Evolutionary conservation across 768 basidiomycete species (phyloP).

Genomic region (Ramaria rubella): DNA sequence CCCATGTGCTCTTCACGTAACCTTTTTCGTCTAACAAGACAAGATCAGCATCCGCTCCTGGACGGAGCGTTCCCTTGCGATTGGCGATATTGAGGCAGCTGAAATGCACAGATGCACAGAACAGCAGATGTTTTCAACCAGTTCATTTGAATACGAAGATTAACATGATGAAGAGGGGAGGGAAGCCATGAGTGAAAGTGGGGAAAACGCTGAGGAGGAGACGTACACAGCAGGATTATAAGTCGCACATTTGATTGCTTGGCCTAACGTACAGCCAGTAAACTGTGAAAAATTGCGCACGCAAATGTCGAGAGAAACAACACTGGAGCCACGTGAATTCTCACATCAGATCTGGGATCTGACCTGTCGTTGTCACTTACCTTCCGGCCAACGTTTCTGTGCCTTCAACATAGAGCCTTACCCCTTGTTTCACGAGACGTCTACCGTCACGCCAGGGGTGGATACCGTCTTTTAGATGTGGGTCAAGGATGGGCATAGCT

Average conservation of each 20-base stretch:
- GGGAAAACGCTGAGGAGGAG: background rate
- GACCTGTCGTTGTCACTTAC: slow-evolving; percentile 32
- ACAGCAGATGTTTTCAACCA: background rate
- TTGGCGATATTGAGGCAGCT: slow-evolving; percentile 75
- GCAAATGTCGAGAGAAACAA: slow-evolving; percentile 77
- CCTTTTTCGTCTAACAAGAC: slow-evolving; percentile 58
- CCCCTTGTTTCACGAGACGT: slow-evolving; percentile 73
- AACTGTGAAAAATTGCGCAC: slow-evolving; percentile 80
- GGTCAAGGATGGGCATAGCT: slow-evolving; percentile 87
- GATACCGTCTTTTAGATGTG: slow-evolving; percentile 72
- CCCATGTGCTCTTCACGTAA: slow-evolving; percentile 71
- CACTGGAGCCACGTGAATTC: slow-evolving; percentile 43
- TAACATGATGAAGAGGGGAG: background rate
- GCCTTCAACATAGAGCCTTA: slow-evolving; percentile 74
- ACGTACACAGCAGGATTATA: slow-evolving; percentile 74
- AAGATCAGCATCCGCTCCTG: slow-evolving; percentile 85
- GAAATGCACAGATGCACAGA: background rate
- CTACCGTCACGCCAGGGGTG: slow-evolving; percentile 86
- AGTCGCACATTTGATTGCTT: slow-evolving; percentile 83
- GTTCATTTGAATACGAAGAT: background rate
- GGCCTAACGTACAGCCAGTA: slow-evolving; percentile 74
- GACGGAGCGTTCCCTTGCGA: slow-evolving; percentile 71
- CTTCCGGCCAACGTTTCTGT: slow-evolving; percentile 87
- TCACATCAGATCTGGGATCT: background rate
- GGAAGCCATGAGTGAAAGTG: background rate